Conservation (phyloP, 495 filamentous ascomycete species). For the Neurospora sp. region DNA sequence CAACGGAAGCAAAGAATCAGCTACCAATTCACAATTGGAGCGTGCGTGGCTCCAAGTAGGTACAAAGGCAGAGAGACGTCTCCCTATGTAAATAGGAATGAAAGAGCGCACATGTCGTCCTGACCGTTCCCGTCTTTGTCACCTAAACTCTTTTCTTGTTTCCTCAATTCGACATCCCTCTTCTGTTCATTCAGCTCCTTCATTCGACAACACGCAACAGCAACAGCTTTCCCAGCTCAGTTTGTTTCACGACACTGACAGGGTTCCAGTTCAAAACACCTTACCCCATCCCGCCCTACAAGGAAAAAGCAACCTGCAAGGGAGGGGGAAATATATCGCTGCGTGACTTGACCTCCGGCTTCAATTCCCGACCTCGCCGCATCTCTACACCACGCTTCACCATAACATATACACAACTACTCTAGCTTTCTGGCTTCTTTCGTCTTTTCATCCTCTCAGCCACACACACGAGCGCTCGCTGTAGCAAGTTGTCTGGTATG, state of each 20-base stretch:
- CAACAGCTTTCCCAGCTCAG: neutral
- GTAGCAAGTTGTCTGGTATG: neutral
- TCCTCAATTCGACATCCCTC: neutral
- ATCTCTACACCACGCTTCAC: neutral
- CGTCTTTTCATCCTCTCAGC: neutral
- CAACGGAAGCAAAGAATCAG: neutral
- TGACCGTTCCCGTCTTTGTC: neutral
- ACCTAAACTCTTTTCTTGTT: neutral
- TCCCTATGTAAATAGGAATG: neutral
- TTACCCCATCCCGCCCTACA: neutral
- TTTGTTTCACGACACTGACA: neutral
- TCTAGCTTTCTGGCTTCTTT: neutral
- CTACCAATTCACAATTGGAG: neutral
- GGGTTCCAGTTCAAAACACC: neutral
- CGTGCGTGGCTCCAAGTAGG: neutral
- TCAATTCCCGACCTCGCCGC: neutral
- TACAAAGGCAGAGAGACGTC: neutral
- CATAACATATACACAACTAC: neutral
- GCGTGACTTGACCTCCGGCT: neutral
- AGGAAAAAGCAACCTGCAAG: constrained; percentile 1
- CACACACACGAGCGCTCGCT: neutral
- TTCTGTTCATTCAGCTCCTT: neutral
- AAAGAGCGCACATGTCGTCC: neutral
- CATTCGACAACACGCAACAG: neutral
- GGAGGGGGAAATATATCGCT: neutral